phyloP scores from a whole-genome alignment of 495 filamentous ascomycete species.

The Margaritispora aquatica region DNA sequence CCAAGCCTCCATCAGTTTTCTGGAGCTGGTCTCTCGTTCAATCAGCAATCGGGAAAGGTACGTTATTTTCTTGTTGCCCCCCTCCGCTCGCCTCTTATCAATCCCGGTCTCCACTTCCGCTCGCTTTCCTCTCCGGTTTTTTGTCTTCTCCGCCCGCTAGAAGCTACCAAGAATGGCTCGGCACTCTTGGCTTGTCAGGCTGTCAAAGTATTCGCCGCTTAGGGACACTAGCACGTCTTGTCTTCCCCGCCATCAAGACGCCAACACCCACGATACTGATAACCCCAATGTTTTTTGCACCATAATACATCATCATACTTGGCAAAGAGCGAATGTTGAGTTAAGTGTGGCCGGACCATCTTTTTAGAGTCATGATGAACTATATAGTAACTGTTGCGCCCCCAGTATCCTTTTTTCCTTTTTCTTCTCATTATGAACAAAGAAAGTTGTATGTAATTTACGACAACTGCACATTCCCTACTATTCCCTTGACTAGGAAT shows the following conservation, averaged over 20 bases:
- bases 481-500: conserved; percentile 25
- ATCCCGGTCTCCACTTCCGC: not conserved
- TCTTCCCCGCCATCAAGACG: not conserved
- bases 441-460: no score
- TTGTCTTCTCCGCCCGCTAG: not conserved
- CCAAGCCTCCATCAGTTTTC: no score
- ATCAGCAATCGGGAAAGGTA: not conserved
- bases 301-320: not conserved
- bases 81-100: not conserved
- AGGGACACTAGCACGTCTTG: not conserved
- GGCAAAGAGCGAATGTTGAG: no score
- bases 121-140: not conserved
- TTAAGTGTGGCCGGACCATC: not conserved
- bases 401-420: no score
- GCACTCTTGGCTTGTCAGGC: no score
- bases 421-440: no score
- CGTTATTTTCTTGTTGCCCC: not conserved
- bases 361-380: not conserved
- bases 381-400: no score
- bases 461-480: conserved; percentile 21
- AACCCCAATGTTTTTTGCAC: not conserved
- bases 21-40: not conserved
- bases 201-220: not conserved
- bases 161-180: no score
- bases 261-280: not conserved